Percentiles rank a stretch among this genome's conserved stretches.
phyloP scores from a whole-genome alignment of 257 asterid genomes.

The Scutellaria galericulata region DNA sequence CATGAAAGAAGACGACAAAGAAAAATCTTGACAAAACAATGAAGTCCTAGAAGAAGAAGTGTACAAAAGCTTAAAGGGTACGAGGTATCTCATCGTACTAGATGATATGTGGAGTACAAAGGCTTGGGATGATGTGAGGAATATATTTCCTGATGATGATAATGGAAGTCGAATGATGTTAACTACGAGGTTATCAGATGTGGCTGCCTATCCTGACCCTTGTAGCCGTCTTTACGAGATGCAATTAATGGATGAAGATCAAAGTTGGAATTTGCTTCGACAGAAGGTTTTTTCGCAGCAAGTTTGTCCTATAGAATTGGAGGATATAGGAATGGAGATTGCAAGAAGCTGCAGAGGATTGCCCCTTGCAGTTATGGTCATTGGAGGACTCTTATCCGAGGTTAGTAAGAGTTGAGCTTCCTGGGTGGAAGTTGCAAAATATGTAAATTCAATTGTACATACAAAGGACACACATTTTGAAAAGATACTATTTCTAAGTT shows the following conservation, averaged over 20 bases:
- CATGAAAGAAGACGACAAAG: no score
- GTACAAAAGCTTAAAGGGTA: constrained; percentile 24
- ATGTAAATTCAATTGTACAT: no score
- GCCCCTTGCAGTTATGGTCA: not conserved
- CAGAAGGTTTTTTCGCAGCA: not conserved
- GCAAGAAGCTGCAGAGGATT: constrained; percentile 21
- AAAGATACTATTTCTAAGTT: no score
- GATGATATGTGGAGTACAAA: constrained; percentile 31
- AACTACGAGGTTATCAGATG: not conserved
- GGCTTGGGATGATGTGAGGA: constrained; percentile 24
- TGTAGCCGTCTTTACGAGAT: constrained; percentile 4
- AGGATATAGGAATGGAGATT: not conserved
- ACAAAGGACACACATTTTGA: no score
- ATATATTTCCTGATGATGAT: constrained; percentile 9
- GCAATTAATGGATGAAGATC: not conserved
- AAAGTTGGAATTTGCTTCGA: constrained; percentile 17
- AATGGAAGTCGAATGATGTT: not conserved
- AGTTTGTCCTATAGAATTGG: constrained; percentile 1
- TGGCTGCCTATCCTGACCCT: not conserved
- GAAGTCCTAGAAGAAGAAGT: not conserved
- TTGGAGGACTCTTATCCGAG: no score
- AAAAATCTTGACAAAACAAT: no score
- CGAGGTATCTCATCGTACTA: constrained; percentile 11
- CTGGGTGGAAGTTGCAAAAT: no score
- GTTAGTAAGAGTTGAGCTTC: no score